Evolutionary conservation across 2,329 filamentous ascomycete species (phyloP).

Genomic region (Calonectria naviculata): DNA sequence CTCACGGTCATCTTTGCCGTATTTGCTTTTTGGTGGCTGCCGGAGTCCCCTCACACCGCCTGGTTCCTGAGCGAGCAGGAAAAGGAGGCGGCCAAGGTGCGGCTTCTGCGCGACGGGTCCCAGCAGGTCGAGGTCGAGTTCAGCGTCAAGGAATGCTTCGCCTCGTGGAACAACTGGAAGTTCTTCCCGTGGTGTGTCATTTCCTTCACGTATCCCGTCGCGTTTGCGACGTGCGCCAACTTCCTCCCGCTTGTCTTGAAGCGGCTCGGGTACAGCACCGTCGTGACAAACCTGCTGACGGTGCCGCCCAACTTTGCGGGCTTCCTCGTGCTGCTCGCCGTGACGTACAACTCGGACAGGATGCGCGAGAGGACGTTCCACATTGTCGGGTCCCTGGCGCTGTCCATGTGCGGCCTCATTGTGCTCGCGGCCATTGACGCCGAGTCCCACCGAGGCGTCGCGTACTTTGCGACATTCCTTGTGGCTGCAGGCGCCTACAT

Average conservation of each 20-base stretch:
- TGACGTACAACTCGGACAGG: conserved; percentile 56
- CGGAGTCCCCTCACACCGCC: conserved; percentile 53
- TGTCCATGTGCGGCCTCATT: conserved; percentile 56
- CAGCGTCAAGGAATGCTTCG: conserved; percentile 53
- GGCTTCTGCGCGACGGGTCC: conserved; percentile 56
- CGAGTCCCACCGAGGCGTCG: conserved; percentile 51
- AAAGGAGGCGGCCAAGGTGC: conserved; percentile 50
- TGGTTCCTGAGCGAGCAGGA: conserved; percentile 53
- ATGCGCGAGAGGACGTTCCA: conserved; percentile 59
- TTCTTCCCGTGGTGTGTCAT: conserved; percentile 58
- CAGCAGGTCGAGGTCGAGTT: conserved; percentile 49
- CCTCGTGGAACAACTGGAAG: conserved; percentile 49
- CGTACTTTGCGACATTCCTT: conserved; percentile 63
- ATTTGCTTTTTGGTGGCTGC: conserved; percentile 36
- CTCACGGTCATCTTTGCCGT: conserved; percentile 39
- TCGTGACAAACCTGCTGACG: conserved; percentile 61
- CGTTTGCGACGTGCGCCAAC: conserved; percentile 49
- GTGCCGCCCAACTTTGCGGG: conserved; percentile 60
- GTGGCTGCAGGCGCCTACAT: conserved; percentile 58
- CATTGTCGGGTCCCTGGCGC: conserved; percentile 47
- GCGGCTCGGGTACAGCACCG: conserved; percentile 53
- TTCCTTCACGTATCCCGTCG: conserved; percentile 59
- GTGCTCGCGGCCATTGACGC: conserved; percentile 57
- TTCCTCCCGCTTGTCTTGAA: conserved; percentile 60
- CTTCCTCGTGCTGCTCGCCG: conserved; percentile 55